Base-by-base conservation (phyloP, 2,329 filamentous ascomycete species). In the Chalara sp. region DNA sequence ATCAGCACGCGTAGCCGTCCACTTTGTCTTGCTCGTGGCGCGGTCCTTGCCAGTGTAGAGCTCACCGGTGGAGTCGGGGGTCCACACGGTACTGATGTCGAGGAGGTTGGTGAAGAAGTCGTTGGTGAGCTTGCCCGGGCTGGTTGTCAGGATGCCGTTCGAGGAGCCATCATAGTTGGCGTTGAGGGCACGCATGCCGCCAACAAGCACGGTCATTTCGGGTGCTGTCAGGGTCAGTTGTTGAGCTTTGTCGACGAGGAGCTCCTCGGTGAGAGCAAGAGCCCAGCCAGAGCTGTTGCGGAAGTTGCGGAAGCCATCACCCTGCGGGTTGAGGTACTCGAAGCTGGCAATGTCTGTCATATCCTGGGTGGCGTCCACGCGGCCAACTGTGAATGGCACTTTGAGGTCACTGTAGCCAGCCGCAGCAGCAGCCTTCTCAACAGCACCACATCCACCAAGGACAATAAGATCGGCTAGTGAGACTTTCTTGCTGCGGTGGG, bases 71-170 rank as follows among this genome's bases (percentile, higher is more conserved):
- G 61, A 58, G 51, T 71, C 70, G 40, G 70, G 61, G 70, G 80
- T 81, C 87, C 87, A 90, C 21, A 69, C 72, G 6, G 78, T 86
- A 66, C 68, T 71, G 61, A 76, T 79, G 63, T 89, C 84, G 30
- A 91, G 78, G 1, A 91, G 74, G 71, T 90, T 89, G 68, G 87
- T 78, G 63, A 91, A 91, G 76, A 89, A 91, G 71, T 90, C 87
- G 68, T 87, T 89, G 63, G 81, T 87, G 61, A 91, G 74, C 59
- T 79, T 69, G 42, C 86, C 87, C 1, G 84, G 83, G 6, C 73
- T 74, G 58, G 76, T 74, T 50, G 87, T 91, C 62, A 90, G 75
- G 52, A 90, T 76, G 53, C 87, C 87, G 51, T 79, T 68, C 28
- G 72, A 65, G 0, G 84, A 87, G 41, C 82, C 81, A 59, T 90